phyloP scores from a whole-genome alignment of 2,329 filamentous ascomycete species.

The Epicoccum nigrum region DNA sequence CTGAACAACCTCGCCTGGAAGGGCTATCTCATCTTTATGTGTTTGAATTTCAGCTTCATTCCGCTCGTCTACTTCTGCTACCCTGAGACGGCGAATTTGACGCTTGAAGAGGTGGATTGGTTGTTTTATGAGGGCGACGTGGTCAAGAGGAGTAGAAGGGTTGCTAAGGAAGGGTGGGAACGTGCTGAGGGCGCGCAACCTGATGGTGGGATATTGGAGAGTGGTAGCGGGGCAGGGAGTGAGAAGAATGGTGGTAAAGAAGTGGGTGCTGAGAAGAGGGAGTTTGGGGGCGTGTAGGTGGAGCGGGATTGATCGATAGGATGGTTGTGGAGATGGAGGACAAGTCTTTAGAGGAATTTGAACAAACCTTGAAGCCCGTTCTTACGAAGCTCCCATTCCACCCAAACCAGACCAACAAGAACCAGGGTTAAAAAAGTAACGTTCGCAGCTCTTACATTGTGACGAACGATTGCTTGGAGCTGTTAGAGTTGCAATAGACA shows the following conservation, averaged over 20 bases:
- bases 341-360: too few species aligned
- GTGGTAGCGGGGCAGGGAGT: not conserved
- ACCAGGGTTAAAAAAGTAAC: too few species aligned
- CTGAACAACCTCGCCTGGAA: slow-evolving; percentile 58
- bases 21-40: slow-evolving; percentile 61
- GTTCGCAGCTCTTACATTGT: too few species aligned
- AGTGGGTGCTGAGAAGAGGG: slow-evolving; percentile 14
- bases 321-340: too few species aligned
- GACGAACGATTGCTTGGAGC: too few species aligned
- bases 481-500: too few species aligned
- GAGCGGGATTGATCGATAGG: too few species aligned
- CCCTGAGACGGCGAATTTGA: slow-evolving; percentile 44
- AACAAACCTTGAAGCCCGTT: too few species aligned
- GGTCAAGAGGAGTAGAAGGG: slow-evolving; percentile 25
- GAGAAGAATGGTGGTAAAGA: slow-evolving; percentile 14
- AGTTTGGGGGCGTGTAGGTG: slow-evolving; percentile 1
- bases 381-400: too few species aligned
- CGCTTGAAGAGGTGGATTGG: slow-evolving; percentile 46
- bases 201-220: slow-evolving; percentile 1
- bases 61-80: slow-evolving; percentile 56
- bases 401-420: too few species aligned
- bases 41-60: slow-evolving; percentile 54
- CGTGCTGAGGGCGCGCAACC: slow-evolving; percentile 16
- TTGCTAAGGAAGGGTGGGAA: slow-evolving; percentile 37
- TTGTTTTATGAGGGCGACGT: slow-evolving; percentile 42